Conservation (phyloP, 768 basidiomycete genomes). For the Tricholoma bakamatsutake region DNA sequence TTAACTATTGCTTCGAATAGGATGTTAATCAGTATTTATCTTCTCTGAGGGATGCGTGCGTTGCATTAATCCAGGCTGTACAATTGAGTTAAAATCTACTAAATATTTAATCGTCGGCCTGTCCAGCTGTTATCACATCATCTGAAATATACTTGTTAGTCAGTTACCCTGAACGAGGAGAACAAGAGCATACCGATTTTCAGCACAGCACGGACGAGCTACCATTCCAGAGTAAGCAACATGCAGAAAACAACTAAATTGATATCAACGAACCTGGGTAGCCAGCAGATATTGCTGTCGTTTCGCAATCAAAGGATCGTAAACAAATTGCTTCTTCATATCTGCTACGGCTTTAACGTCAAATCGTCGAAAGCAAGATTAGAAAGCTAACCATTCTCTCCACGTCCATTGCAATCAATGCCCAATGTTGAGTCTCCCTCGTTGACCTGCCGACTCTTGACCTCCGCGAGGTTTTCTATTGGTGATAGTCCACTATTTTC, state of each 20-base stretch:
- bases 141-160: conserved; percentile 33
- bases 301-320: conserved; percentile 96
- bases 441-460: conserved; percentile 87
- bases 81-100: not conserved
- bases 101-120: conserved; percentile 52
- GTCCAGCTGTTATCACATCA: conserved; percentile 72
- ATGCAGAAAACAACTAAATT: not conserved
- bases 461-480: conserved; percentile 94
- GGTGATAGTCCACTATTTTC: conserved; percentile 97
- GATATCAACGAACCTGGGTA: conserved; percentile 65
- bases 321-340: conserved; percentile 96
- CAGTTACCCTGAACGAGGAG: not conserved
- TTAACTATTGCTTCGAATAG: no score
- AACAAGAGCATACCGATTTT: conserved; percentile 63
- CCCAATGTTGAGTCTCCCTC: conserved; percentile 85
- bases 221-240: conserved; percentile 7
- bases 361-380: not conserved
- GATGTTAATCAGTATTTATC: no score
- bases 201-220: conserved; percentile 82
- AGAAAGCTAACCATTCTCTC: conserved; percentile 69
- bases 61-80: not conserved
- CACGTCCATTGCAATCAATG: conserved; percentile 85
- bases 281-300: conserved; percentile 95
- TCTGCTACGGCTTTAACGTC: conserved; percentile 42
- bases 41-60: not conserved